Evolutionary conservation across 495 filamentous ascomycete genomes (phyloP).

Genomic region (Cryomyces minteri): DNA sequence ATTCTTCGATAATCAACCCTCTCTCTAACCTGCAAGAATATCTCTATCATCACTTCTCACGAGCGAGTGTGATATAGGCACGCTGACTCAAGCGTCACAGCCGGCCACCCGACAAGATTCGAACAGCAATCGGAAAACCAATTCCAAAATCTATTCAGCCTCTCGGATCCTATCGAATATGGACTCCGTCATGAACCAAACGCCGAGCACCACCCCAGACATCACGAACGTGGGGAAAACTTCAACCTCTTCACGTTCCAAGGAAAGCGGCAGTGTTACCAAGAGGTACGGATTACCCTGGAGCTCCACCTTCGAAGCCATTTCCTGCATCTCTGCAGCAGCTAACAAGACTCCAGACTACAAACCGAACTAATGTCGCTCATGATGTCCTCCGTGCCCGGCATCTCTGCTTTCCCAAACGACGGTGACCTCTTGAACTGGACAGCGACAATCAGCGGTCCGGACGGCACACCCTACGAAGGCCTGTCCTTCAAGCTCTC

Average conservation of each 20-base stretch:
- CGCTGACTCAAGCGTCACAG: not conserved
- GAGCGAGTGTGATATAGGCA: not conserved
- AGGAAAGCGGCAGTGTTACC: constrained; percentile 12
- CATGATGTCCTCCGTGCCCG: constrained; percentile 86
- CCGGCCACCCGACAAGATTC: not conserved
- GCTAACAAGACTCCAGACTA: constrained; percentile 34
- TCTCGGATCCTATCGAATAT: not conserved
- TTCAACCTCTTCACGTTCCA: not conserved
- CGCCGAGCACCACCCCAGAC: not conserved
- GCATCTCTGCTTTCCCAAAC: constrained; percentile 88
- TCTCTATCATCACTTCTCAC: not conserved
- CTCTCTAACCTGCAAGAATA: not conserved
- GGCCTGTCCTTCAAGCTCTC: constrained; percentile 82
- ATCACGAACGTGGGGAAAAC: constrained; percentile 3
- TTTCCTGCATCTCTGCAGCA: not conserved
- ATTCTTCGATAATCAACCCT: not conserved
- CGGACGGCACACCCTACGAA: constrained; percentile 79
- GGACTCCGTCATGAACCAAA: constrained; percentile 1
- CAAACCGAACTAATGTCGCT: constrained; percentile 96
- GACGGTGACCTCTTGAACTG: constrained; percentile 82
- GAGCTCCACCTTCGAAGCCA: not conserved
- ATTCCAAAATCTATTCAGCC: not conserved
- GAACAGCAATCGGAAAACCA: not conserved
- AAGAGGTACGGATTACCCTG: constrained; percentile 10
- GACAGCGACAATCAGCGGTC: constrained; percentile 87